Evolutionary conservation across 495 filamentous ascomycete species (phyloP), one percentile per base, ranked within the genome.

Genomic region (Xylona heveae): DNA sequence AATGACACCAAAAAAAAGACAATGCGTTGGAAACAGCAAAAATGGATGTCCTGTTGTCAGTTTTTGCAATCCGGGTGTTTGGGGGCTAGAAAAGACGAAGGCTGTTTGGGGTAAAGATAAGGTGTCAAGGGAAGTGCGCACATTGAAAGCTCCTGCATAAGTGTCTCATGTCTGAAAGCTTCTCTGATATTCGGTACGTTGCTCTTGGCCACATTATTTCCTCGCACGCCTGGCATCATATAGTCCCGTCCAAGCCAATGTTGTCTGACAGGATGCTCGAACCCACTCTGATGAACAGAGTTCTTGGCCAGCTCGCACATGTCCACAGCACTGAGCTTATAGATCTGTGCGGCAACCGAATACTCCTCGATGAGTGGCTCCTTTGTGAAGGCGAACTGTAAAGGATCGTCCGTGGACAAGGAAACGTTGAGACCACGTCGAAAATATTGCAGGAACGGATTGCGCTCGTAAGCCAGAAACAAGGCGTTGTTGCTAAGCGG

Each of bases 221-320:
- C 90, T 25, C 55, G 50, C 25, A 76, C 65, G 5, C 88, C 88
- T 0, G 75, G 71, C 13, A 71, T 42, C 40, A 75, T 53, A 47
- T 71, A 93, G 35, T 71, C 64, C 10, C 60, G 54, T 2, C 88
- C 88, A 5, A 97, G 59, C 84, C 85, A 97, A 48, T 78, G 66
- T 39, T 78, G 71, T 55, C 94, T 97, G 40, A 95, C 50, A 12
- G 68, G 62, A 44, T 75, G 62, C 49, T 97, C 88, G 43, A 92
- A 97, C 13, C 88, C 88, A 50, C 81, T 90, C 47, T 97, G 88
- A 40, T 68, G 64, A 20, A 97, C 88, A 9, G 81, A 92, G 52
- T 94, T 83, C 52, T 85, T 90, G 3, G 88, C 88, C 21, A 97
- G 58, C 54, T 97, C 88, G 46, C 90, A 95, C 88, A 97, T 97